Conservation (phyloP, 805 yeast species). For the Zygotorulaspora danielsina region DNA sequence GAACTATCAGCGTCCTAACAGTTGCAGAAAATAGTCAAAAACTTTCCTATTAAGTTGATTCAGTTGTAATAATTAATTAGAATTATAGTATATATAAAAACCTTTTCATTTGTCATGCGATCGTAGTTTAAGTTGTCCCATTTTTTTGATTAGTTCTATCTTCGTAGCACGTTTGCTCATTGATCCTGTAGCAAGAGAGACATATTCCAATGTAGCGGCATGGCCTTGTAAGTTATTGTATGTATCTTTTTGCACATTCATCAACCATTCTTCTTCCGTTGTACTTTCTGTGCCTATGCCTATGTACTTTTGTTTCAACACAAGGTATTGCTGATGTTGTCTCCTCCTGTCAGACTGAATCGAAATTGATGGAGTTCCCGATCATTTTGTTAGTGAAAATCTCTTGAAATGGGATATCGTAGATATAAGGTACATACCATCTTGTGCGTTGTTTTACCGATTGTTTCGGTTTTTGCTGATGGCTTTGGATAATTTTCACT, state of each 20-base stretch:
- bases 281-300: slow-evolving; percentile 79
- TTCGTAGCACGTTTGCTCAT: slow-evolving; percentile 25
- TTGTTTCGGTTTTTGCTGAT: no score
- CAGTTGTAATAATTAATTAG: slow-evolving; percentile 9
- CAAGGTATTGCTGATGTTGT: slow-evolving; percentile 54
- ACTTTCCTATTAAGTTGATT: slow-evolving; percentile 6
- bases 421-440: slow-evolving; percentile 6
- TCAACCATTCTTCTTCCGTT: slow-evolving; percentile 61
- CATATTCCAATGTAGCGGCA: slow-evolving; percentile 31
- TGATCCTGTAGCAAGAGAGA: slow-evolving; percentile 24
- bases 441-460: neutral
- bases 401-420: neutral
- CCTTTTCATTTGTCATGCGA: neutral
- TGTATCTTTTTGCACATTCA: slow-evolving; percentile 41
- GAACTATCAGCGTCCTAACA: slow-evolving; percentile 37
- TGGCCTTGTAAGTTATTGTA: slow-evolving; percentile 30
- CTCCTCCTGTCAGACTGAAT: slow-evolving; percentile 59
- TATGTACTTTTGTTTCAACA: slow-evolving; percentile 55
- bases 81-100: slow-evolving; percentile 1
- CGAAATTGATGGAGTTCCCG: no score
- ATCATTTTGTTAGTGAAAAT: slow-evolving; percentile 4
- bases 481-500: no score
- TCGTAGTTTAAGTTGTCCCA: slow-evolving; percentile 18
- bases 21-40: slow-evolving; percentile 19
- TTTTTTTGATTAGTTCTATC: slow-evolving; percentile 27